These are phyloP conservation scores for Amborella trichopoda DNA, from an alignment of 164 flowering plant species.

Conservation along the genomic window DNA sequence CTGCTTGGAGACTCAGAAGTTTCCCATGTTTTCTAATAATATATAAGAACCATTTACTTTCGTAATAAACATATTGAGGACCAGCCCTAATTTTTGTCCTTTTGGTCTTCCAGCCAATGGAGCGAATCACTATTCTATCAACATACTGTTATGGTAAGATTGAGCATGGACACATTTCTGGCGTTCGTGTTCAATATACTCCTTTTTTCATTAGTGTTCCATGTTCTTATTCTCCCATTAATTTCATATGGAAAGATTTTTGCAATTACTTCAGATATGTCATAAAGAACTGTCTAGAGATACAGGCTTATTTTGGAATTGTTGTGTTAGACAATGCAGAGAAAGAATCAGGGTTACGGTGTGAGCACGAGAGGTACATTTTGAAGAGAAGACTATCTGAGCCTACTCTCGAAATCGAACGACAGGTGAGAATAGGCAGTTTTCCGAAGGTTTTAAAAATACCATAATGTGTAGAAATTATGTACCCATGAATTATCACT, in stretches of 20 bases:
- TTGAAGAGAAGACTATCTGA: conserved; percentile 69
- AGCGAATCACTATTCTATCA: conserved; percentile 77
- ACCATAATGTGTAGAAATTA: background rate
- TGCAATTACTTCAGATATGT: no score
- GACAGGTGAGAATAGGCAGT: conserved; percentile 41
- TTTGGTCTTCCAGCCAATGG: conserved; percentile 52
- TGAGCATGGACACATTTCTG: no score
- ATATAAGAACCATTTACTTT: no score
- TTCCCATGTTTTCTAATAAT: no score
- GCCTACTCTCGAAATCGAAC: conserved; percentile 74
- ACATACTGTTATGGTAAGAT: conserved; percentile 86
- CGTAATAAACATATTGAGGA: no score
- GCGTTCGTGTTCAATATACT: background rate
- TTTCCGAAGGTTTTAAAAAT: background rate
- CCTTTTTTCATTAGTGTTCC: background rate
- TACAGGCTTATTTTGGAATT: no score
- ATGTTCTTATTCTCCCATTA: background rate
- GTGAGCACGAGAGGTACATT: conserved; percentile 47
- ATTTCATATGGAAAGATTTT: no score
- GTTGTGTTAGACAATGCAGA: background rate
- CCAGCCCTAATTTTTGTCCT: no score
- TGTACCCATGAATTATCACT: background rate
- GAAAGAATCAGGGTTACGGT: conserved; percentile 50
- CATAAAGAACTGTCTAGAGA: no score
- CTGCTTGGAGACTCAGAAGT: no score